Percentiles rank a stretch among this genome's conserved stretches.
phyloP scores from a whole-genome alignment of 1,139 yeast species.

The Diutina neorugosa region DNA sequence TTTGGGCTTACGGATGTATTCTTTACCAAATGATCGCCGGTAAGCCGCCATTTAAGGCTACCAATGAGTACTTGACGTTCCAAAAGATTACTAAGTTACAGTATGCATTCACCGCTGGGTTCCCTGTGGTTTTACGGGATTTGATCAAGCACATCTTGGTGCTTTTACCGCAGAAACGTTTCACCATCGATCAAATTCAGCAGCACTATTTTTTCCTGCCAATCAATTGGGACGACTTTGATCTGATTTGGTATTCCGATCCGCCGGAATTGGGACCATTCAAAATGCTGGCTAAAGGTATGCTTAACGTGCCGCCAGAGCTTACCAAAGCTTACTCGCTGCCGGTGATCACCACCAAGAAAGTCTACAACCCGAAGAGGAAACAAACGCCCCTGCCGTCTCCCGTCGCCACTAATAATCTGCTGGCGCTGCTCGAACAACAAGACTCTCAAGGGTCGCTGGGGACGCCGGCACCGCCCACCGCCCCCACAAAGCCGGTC shows the following conservation, averaged over 20 bases:
- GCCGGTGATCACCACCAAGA: conserved; percentile 3
- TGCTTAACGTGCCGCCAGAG: conserved; percentile 6
- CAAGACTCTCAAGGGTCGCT: background rate
- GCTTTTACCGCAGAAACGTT: conserved; percentile 31
- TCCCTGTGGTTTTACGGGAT: conserved; percentile 30
- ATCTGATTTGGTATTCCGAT: conserved; percentile 51
- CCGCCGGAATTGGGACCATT: conserved; percentile 74
- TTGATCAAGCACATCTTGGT: conserved; percentile 33
- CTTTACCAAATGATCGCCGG: conserved; percentile 68
- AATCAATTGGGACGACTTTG: conserved; percentile 52
- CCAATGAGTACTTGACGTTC: conserved; percentile 63
- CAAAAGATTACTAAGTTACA: conserved; percentile 54
- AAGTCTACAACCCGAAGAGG: background rate
- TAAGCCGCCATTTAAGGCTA: conserved; percentile 69
- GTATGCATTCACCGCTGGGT: conserved; percentile 56
- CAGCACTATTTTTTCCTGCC: conserved; percentile 60
- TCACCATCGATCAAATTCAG: conserved; percentile 25
- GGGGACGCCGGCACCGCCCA: background rate
- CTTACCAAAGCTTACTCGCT: conserved; percentile 1
- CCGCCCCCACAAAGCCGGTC: conserved; percentile 8
- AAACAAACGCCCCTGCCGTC: background rate
- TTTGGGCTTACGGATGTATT: conserved; percentile 80
- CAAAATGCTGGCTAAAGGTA: conserved; percentile 15
- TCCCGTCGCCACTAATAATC: background rate
- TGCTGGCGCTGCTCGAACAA: background rate